A percentile compares a stretch with the other conserved stretches of the same genome.
phyloP scores from a whole-genome alignment of 2,329 filamentous ascomycete genomes.

The Fusarium dlaminii region DNA sequence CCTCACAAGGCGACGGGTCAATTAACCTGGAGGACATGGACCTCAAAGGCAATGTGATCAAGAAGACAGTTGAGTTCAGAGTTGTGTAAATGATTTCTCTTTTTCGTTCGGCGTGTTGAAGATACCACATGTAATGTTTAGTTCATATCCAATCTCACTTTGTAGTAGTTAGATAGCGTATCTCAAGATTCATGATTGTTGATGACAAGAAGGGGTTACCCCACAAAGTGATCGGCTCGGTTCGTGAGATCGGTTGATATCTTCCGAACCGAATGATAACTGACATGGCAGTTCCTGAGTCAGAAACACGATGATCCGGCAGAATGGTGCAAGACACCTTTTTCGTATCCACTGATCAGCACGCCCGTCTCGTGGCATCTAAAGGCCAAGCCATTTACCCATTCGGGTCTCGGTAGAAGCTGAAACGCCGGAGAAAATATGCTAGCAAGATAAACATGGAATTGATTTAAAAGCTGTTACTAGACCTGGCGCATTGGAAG shows the following conservation, averaged over 20 bases:
- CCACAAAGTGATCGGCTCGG: no score
- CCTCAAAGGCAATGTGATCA: conserved; percentile 28
- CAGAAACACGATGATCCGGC: background rate
- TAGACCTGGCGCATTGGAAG: no score
- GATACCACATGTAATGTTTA: background rate
- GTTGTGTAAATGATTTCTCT: background rate
- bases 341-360: background rate
- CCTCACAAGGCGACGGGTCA: conserved; percentile 12
- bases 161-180: background rate
- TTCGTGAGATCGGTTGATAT: background rate
- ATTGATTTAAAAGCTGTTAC: no score
- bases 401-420: background rate
- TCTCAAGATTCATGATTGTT: background rate
- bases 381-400: background rate
- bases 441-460: no score
- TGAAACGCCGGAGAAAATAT: background rate
- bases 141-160: background rate
- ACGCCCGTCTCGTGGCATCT: no score
- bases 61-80: conserved; percentile 36
- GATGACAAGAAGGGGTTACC: background rate
- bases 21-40: conserved; percentile 34
- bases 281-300: background rate
- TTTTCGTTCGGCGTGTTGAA: background rate
- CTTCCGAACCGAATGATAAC: background rate
- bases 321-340: background rate